Conservation (phyloP, 768 basidiomycete genomes). For the Termitomyces heimii region DNA sequence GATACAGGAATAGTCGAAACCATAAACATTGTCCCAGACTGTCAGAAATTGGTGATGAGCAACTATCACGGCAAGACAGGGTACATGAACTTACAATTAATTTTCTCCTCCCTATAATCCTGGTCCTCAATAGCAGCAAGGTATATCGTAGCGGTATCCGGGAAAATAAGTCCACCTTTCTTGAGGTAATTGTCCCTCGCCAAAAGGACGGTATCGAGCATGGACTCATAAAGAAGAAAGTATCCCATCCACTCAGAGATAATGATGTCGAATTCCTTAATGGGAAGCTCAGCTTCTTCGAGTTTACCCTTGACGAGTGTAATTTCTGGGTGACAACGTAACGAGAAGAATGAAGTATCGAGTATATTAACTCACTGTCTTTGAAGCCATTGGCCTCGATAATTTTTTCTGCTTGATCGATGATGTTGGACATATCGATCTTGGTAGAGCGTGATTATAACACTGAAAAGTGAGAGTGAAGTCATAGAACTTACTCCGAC, state of each 20-base stretch:
- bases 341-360: conserved; percentile 5
- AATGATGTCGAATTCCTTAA: conserved; percentile 95
- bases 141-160: conserved; percentile 89
- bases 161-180: conserved; percentile 88
- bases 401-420: conserved; percentile 97
- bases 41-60: conserved; percentile 1
- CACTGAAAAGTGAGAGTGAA: not conserved
- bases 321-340: conserved; percentile 52
- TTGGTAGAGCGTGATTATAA: conserved; percentile 25
- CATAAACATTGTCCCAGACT: conserved; percentile 99
- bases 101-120: conserved; percentile 99
- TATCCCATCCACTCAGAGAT: conserved; percentile 99
- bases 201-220: conserved; percentile 97
- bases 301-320: conserved; percentile 97
- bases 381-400: conserved; percentile 95
- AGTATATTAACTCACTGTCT: conserved; percentile 57
- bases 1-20: conserved; percentile 99
- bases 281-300: conserved; percentile 85
- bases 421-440: conserved; percentile 99
- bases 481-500: conserved; percentile 63
- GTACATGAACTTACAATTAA: conserved; percentile 72
- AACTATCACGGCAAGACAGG: not conserved
- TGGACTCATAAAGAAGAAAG: conserved; percentile 97
- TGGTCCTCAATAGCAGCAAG: conserved; percentile 98
- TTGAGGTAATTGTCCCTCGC: conserved; percentile 97